Evolutionary conservation across 225 moss, liverwort and hornwort species (phyloP).

Genomic region (Sphagnum contortum): DNA sequence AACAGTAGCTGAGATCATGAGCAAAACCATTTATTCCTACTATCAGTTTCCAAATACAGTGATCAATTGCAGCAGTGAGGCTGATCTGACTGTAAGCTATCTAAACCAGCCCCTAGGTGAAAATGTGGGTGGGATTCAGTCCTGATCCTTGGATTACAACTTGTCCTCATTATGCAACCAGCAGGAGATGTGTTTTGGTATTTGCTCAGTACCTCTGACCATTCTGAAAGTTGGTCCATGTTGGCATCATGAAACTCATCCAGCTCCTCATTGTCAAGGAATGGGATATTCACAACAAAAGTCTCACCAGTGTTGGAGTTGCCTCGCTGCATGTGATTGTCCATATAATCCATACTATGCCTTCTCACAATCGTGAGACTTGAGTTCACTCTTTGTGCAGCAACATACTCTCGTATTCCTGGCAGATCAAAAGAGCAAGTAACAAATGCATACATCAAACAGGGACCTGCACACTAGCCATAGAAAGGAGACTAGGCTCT

Average conservation of each 20-base stretch:
- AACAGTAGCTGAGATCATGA: too few relatives aligned
- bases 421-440: slow-evolving; percentile 8
- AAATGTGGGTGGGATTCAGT: too few relatives aligned
- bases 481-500: too few relatives aligned
- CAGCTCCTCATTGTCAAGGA: slow-evolving; percentile 43
- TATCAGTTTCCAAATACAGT: too few relatives aligned
- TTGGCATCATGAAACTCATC: slow-evolving; percentile 66
- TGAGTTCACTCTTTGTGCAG: slow-evolving; percentile 65
- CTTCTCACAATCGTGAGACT: slow-evolving; percentile 49
- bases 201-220: slow-evolving; percentile 37
- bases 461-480: too few relatives aligned
- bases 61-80: too few relatives aligned
- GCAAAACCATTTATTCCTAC: too few relatives aligned
- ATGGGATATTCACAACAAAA: slow-evolving; percentile 22
- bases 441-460: too few relatives aligned
- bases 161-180: not conserved
- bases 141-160: too few relatives aligned
- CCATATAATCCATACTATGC: slow-evolving; percentile 48
- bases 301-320: slow-evolving; percentile 21
- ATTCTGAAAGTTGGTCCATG: slow-evolving; percentile 58
- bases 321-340: slow-evolving; percentile 22
- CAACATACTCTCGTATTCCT: slow-evolving; percentile 66
- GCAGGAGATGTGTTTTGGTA: not conserved
- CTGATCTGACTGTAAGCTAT: too few relatives aligned
- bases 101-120: too few relatives aligned